Evolutionary conservation across 2,329 filamentous ascomycete species (phyloP).

Genomic region (Plectosphaerella sp.): DNA sequence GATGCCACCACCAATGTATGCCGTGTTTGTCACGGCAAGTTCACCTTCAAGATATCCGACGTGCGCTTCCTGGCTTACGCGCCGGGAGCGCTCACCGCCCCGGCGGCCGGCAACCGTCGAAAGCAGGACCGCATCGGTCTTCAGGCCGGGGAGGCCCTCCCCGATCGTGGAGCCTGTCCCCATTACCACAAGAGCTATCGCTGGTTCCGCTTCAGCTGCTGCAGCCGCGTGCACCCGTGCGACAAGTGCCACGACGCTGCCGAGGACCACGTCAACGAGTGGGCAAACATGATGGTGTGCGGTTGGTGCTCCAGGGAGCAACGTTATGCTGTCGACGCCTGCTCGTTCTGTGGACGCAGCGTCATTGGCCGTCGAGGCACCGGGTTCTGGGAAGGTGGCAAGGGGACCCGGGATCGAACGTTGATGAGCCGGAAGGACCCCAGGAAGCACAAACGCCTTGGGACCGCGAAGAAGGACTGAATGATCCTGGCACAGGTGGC

Average conservation of each 20-base stretch:
- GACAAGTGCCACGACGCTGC: slow-evolving; percentile 71
- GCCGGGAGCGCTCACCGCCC: slow-evolving; percentile 38
- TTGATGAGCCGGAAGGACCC: slow-evolving; percentile 74
- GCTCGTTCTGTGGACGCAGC: slow-evolving; percentile 65
- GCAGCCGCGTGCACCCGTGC: slow-evolving; percentile 53
- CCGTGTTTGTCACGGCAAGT: slow-evolving; percentile 73
- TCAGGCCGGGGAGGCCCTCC: slow-evolving; percentile 52
- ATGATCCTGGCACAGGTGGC: too few species aligned
- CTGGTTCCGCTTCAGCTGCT: slow-evolving; percentile 65
- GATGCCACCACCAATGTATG: slow-evolving; percentile 72
- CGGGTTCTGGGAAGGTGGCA: slow-evolving; percentile 86
- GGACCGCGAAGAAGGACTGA: slow-evolving; percentile 28
- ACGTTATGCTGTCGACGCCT: slow-evolving; percentile 72
- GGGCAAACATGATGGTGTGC: slow-evolving; percentile 81
- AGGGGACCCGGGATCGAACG: slow-evolving; percentile 67
- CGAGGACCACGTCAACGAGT: slow-evolving; percentile 71
- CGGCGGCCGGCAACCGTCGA: slow-evolving; percentile 32
- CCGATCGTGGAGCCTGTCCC: slow-evolving; percentile 45
- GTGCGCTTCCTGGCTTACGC: slow-evolving; percentile 73
- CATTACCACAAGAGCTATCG: slow-evolving; percentile 57
- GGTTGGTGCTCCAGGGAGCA: slow-evolving; percentile 78
- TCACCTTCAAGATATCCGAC: slow-evolving; percentile 74
- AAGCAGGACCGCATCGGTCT: slow-evolving; percentile 52
- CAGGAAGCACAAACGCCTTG: slow-evolving; percentile 64
- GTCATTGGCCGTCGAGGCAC: slow-evolving; percentile 61